Conservation (phyloP, 2,329 filamentous ascomycete species). For the Paramyrothecium roridum region DNA sequence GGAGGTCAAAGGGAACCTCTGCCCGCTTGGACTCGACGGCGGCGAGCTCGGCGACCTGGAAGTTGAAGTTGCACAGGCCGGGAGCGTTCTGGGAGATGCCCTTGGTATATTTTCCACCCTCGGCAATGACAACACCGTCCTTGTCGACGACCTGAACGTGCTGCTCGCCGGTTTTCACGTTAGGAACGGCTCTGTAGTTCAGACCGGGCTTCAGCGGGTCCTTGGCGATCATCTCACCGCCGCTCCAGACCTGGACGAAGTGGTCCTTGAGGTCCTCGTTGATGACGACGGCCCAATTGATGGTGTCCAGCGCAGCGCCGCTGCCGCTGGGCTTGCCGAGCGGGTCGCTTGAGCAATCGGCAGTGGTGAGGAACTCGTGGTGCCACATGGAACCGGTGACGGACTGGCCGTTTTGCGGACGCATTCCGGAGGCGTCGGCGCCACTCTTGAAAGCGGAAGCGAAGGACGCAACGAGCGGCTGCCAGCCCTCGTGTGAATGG, state of each 20-base stretch:
- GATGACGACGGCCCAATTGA: neutral
- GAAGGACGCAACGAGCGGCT: conserved; percentile 11
- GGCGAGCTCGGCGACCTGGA: neutral
- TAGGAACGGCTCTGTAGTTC: neutral
- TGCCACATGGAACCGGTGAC: conserved; percentile 12
- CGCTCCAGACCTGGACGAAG: neutral
- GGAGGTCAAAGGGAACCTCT: no score
- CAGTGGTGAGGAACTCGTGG: neutral
- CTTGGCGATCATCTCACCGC: neutral
- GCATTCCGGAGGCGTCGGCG: conserved; percentile 5
- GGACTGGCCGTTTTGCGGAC: conserved; percentile 1
- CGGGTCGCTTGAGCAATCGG: neutral
- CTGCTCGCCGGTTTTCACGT: neutral
- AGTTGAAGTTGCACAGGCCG: neutral
- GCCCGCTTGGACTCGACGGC: no score
- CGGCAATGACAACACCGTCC: neutral
- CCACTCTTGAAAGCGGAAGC: conserved; percentile 8
- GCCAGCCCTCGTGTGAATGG: conserved; percentile 9
- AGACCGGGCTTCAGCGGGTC: neutral
- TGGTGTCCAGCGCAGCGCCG: neutral
- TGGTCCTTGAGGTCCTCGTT: neutral
- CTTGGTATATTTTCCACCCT: neutral
- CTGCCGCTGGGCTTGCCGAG: neutral
- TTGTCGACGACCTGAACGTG: neutral
- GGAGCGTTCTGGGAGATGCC: neutral